A percentile compares a stretch with the other conserved stretches of the same genome.
Evolutionary conservation across 1,284 basidiomycete species (phyloP).

Genomic region (Trichosporon sp.): DNA sequence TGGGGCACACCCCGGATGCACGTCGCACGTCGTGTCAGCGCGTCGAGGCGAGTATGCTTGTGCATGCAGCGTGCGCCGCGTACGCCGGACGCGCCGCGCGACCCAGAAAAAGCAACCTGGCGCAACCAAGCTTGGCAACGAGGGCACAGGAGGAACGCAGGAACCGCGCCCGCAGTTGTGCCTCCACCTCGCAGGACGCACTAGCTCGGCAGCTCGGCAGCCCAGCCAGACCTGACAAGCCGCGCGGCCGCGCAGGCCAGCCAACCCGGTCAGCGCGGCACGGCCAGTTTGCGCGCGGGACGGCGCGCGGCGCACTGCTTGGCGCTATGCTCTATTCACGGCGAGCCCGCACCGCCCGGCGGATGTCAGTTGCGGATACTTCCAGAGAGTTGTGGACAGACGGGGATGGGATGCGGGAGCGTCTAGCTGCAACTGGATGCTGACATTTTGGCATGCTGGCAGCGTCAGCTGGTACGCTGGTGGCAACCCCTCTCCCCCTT

Average conservation of each 20-base stretch:
- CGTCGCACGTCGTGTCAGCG: too few relatives aligned
- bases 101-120: background rate
- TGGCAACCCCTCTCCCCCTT: background rate
- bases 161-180: background rate
- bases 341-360: background rate
- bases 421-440: background rate
- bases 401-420: background rate
- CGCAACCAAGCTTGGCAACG: background rate
- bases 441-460: background rate
- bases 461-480: too few relatives aligned
- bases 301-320: too few relatives aligned
- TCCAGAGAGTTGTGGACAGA: background rate
- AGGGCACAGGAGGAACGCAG: background rate
- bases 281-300: background rate
- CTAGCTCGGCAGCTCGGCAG: background rate
- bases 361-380: background rate
- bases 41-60: too few relatives aligned
- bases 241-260: too few relatives aligned
- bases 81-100: background rate
- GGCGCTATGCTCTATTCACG: background rate
- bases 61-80: background rate
- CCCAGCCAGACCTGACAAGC: too few relatives aligned
- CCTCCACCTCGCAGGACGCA: too few relatives aligned
- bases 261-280: too few relatives aligned
- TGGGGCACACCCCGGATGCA: too few relatives aligned